Evolutionary conservation across 2,329 filamentous ascomycete species (phyloP).

Genomic region (Saccharata proteae): DNA sequence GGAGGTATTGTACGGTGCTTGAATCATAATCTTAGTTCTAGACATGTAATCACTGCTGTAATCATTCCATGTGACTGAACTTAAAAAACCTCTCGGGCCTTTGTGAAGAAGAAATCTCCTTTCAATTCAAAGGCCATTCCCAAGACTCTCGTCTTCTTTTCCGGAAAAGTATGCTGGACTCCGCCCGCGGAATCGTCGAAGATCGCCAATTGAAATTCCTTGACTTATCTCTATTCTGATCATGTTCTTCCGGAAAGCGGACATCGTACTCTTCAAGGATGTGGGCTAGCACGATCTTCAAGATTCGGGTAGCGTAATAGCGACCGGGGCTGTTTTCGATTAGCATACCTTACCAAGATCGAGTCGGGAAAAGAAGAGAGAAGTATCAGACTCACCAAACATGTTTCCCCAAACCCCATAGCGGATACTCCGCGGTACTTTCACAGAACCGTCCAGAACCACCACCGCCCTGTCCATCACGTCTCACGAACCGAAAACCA

Average conservation of each 20-base stretch:
- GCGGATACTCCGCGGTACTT: not conserved
- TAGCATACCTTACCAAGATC: no score
- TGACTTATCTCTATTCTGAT: no score
- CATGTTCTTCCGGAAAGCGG: not conserved
- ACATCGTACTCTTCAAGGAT: constrained; percentile 9
- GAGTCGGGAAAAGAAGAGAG: constrained; percentile 1
- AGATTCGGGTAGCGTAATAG: constrained; percentile 8
- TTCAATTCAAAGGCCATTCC: no score
- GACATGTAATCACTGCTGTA: no score
- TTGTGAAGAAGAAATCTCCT: no score
- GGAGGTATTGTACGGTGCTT: no score
- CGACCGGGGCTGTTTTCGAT: constrained; percentile 9
- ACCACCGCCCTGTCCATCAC: not conserved
- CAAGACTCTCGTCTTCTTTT: not conserved
- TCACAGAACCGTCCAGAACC: not conserved
- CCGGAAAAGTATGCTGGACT: not conserved
- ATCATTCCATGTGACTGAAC: no score
- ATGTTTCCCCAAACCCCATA: constrained; percentile 9
- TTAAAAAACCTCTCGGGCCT: no score
- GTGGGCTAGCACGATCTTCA: constrained; percentile 9
- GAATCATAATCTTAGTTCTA: no score
- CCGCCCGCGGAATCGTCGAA: constrained; percentile 1
- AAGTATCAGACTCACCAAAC: constrained; percentile 4
- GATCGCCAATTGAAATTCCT: constrained; percentile 3
- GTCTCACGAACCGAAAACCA: not conserved